phyloP scores from a whole-genome alignment of 192 early-diverging fungal species.

The Geranomyces variabilis region DNA sequence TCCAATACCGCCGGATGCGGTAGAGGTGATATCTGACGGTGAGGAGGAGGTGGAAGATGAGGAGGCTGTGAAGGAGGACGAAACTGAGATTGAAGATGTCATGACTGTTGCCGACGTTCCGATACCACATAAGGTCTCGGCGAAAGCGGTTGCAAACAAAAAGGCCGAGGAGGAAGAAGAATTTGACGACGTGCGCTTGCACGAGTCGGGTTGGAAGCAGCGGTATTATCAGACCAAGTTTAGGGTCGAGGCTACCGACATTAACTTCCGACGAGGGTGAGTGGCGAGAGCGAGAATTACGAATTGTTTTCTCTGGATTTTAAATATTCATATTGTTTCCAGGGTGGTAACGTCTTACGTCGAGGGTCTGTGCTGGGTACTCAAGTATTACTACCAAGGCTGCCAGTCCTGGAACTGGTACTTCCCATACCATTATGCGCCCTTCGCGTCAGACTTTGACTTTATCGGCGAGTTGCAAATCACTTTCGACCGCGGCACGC shows the following conservation, averaged over 20 bases:
- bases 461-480: slow-evolving; percentile 54
- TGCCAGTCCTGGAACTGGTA: slow-evolving; percentile 98
- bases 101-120: slow-evolving; percentile 47
- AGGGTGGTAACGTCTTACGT: slow-evolving; percentile 76
- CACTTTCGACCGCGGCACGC: slow-evolving; percentile 79
- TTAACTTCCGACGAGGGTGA: slow-evolving; percentile 55
- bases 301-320: too few relatives aligned
- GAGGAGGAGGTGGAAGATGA: slow-evolving; percentile 45
- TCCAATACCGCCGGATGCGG: slow-evolving; percentile 5
- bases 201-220: slow-evolving; percentile 77
- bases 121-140: slow-evolving; percentile 24
- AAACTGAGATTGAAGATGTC: slow-evolving; percentile 39
- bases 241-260: slow-evolving; percentile 57
- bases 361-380: slow-evolving; percentile 95
- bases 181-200: slow-evolving; percentile 68
- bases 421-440: slow-evolving; percentile 97
- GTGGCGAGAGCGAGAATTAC: neutral
- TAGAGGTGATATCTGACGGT: slow-evolving; percentile 18
- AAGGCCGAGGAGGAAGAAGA: slow-evolving; percentile 52
- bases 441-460: slow-evolving; percentile 84
- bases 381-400: slow-evolving; percentile 96
- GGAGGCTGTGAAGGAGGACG: slow-evolving; percentile 49
- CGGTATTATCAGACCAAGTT: slow-evolving; percentile 81
- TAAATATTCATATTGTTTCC: neutral
- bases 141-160: slow-evolving; percentile 8